Conservation (phyloP, 2,329 filamentous ascomycete genomes). For the Curvularia sp. region DNA sequence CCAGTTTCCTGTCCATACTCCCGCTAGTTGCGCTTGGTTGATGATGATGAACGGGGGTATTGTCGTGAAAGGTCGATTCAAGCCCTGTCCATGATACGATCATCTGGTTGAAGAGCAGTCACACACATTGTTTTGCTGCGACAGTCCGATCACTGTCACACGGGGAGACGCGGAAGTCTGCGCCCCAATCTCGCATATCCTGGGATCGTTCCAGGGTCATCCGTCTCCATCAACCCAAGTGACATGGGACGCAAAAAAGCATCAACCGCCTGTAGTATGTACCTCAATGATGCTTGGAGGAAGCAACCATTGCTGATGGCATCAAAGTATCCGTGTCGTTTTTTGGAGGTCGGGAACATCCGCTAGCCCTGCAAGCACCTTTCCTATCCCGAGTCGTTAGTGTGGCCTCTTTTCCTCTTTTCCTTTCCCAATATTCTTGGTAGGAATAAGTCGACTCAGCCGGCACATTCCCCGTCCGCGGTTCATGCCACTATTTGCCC, state of each 20-base stretch:
- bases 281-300: background rate
- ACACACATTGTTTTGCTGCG: conserved; percentile 4
- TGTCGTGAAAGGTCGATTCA: background rate
- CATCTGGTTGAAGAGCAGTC: background rate
- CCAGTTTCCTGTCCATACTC: background rate
- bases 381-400: background rate
- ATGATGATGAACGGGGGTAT: background rate
- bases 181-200: background rate
- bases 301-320: background rate
- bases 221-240: background rate
- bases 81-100: background rate
- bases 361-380: conserved; percentile 12
- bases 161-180: background rate
- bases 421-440: background rate
- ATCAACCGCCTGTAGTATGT: background rate
- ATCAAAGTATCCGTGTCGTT: conserved; percentile 1
- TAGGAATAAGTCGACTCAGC: background rate
- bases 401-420: background rate
- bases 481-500: too few relatives aligned
- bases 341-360: conserved; percentile 9
- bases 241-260: background rate
- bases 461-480: too few relatives aligned
- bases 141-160: conserved; percentile 1
- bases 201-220: background rate
- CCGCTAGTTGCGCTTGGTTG: background rate